A percentile compares a stretch with the other conserved stretches of the same genome.
phyloP scores from a whole-genome alignment of 2,329 filamentous ascomycete genomes.

The Fusarium domesticum region DNA sequence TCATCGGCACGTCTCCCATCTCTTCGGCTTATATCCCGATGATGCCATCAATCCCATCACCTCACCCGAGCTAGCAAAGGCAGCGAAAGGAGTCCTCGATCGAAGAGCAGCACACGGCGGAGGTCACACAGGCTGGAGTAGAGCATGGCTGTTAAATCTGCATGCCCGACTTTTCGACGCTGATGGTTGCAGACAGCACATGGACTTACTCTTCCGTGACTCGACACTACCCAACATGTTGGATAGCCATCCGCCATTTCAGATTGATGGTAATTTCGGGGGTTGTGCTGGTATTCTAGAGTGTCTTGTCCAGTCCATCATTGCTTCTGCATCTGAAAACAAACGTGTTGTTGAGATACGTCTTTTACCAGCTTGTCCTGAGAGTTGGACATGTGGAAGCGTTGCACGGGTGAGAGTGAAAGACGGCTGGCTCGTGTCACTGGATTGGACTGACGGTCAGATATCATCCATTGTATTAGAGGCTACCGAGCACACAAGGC shows the following conservation, averaged over 20 bases:
- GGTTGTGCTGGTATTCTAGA: slow-evolving; percentile 23
- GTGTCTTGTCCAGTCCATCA: slow-evolving; percentile 22
- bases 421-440: slow-evolving; percentile 17
- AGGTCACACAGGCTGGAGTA: slow-evolving; percentile 51
- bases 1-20: slow-evolving; percentile 50
- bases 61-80: slow-evolving; percentile 20
- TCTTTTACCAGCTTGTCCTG: slow-evolving; percentile 19
- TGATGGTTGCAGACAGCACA: slow-evolving; percentile 9
- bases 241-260: slow-evolving; percentile 26
- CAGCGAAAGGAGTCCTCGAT: slow-evolving; percentile 30
- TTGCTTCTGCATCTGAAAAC: background rate
- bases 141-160: slow-evolving; percentile 49
- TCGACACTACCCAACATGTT: slow-evolving; percentile 22
- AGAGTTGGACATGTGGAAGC: slow-evolving; percentile 10
- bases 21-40: slow-evolving; percentile 48
- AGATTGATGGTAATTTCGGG: slow-evolving; percentile 32
- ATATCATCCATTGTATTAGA: slow-evolving; percentile 1
- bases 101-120: slow-evolving; percentile 35
- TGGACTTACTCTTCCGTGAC: slow-evolving; percentile 15
- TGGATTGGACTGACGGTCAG: slow-evolving; percentile 11
- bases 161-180: slow-evolving; percentile 41
- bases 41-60: slow-evolving; percentile 22
- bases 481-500: slow-evolving; percentile 3
- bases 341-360: slow-evolving; percentile 10
- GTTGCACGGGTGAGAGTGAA: background rate